These are phyloP conservation scores for Terfezia boudieri DNA, from an alignment of 495 filamentous ascomycete genomes.

Conservation along the genomic window DNA sequence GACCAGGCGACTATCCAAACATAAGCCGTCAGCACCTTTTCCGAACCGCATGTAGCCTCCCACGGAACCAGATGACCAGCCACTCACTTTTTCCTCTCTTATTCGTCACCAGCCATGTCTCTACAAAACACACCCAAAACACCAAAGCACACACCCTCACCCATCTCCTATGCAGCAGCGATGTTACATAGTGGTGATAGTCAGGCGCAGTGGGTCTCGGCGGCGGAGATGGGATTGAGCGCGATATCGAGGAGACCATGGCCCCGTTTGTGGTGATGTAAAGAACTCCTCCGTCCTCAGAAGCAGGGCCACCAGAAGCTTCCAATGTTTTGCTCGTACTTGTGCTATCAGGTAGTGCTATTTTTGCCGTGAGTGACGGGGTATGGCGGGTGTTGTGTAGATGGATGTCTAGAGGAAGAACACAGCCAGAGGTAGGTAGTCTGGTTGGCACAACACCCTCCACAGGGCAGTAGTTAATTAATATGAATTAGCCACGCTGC, in stretches of 20 bases:
- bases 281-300: neutral
- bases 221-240: conserved; percentile 15
- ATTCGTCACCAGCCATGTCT: conserved; percentile 44
- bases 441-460: too few species aligned
- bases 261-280: neutral
- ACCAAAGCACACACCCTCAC: conserved; percentile 44
- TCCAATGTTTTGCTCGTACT: too few species aligned
- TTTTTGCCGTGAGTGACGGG: too few species aligned
- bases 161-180: conserved; percentile 70
- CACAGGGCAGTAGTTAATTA: too few species aligned
- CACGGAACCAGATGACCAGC: neutral
- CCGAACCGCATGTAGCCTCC: too few species aligned
- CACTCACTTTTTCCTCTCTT: conserved; percentile 5
- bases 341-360: too few species aligned
- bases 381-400: too few species aligned
- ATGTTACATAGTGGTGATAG: conserved; percentile 81
- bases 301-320: neutral
- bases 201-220: conserved; percentile 19
- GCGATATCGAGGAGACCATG: conserved; percentile 18
- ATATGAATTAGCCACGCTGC: too few species aligned
- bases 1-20: conserved; percentile 46
- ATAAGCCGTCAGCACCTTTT: too few species aligned
- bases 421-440: too few species aligned
- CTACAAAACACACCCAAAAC: conserved; percentile 48
- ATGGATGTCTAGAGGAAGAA: too few species aligned